phyloP scores from a whole-genome alignment of 257 asterid genomes.

The Avicennia marina region DNA sequence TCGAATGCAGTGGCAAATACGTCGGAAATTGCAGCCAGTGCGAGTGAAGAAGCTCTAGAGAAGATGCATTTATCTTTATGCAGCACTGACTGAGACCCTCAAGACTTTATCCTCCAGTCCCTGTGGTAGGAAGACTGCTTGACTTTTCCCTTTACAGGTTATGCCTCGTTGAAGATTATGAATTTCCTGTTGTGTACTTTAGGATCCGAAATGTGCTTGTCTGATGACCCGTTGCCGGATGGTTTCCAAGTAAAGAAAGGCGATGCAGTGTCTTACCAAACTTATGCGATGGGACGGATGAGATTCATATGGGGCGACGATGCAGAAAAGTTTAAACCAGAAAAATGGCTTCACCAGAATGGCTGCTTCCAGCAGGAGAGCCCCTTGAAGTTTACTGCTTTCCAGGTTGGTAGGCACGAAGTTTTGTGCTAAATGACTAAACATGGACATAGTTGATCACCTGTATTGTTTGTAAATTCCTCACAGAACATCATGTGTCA shows the following conservation, averaged over 20 bases:
- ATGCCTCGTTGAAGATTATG: no score
- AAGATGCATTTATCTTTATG: slow-evolving; percentile 61
- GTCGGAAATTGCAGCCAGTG: slow-evolving; percentile 30
- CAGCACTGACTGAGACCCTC: slow-evolving; percentile 52
- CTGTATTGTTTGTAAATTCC: no score
- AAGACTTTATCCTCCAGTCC: slow-evolving; percentile 64
- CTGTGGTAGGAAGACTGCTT: slow-evolving; percentile 40
- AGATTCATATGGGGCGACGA: slow-evolving; percentile 52
- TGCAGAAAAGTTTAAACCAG: slow-evolving; percentile 43
- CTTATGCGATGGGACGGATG: slow-evolving; percentile 72
- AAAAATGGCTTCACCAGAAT: slow-evolving; percentile 53
- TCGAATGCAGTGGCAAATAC: slow-evolving; percentile 13
- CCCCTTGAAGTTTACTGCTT: slow-evolving; percentile 57
- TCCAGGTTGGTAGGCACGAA: slow-evolving; percentile 35
- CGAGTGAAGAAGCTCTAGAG: slow-evolving; percentile 44
- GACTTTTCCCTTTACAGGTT: not conserved
- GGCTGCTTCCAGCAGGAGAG: slow-evolving; percentile 40
- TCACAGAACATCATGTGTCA: no score
- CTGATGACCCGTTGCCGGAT: slow-evolving; percentile 46
- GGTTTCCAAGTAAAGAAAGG: slow-evolving; percentile 48
- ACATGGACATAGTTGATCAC: no score
- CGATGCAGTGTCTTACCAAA: slow-evolving; percentile 37
- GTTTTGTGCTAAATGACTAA: not conserved
- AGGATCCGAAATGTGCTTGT: slow-evolving; percentile 46
- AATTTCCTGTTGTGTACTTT: not conserved